Evolutionary conservation across 2,329 filamentous ascomycete species (phyloP), one percentile per base, ranked within the genome.

Genomic region (Botrytis squamosa): DNA sequence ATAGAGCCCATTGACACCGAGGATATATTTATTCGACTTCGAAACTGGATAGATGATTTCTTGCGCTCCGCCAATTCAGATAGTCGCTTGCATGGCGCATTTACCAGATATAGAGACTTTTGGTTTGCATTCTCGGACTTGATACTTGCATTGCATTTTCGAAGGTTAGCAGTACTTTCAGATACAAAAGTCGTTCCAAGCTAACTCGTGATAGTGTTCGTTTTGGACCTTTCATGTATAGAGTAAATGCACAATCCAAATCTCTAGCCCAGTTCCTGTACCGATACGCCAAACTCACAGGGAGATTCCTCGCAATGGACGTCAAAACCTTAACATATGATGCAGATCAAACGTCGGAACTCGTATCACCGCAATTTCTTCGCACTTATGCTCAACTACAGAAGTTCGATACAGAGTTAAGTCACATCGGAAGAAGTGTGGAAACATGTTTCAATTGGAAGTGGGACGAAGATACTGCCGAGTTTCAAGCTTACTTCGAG

Each of bases 51-150:
- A 38, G 82, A 84, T 12, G 81, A 79, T 25, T 89, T 86, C 78
- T 76, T 90, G 36, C 75, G 75, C 36, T 86, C 83, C 76, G 83
- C 83, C 52, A 79, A 77, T 49, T 76, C 79, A 29, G 77, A 81
- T 38, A 79, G 82, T 18, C 77, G 78, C 4, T 82, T 85, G 9
- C 79, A 84, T n/a, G 82, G 85, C 40, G 84, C 85, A 2, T 86
- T 84, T 72, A 80, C 80, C 25, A 81, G 82, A 46, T 82, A 89
- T 73, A 82, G 79, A 49, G 78, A 82, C 5, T 86, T 91, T 76
- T 91, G 89, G 89, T 76, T 80, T 46, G 75, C 80, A 4, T 83
- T 91, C 40, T 87, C 89, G 0, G 85, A 86, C 0, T 77, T 90
- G 16, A 82, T 89, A 29, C 83, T 81, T 79, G 79, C 79, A 14